Percentiles rank a stretch among this genome's conserved stretches.
These are phyloP conservation scores for Ogataea saltuana DNA, from an alignment of 805 yeast genomes.

Conservation along the genomic window DNA sequence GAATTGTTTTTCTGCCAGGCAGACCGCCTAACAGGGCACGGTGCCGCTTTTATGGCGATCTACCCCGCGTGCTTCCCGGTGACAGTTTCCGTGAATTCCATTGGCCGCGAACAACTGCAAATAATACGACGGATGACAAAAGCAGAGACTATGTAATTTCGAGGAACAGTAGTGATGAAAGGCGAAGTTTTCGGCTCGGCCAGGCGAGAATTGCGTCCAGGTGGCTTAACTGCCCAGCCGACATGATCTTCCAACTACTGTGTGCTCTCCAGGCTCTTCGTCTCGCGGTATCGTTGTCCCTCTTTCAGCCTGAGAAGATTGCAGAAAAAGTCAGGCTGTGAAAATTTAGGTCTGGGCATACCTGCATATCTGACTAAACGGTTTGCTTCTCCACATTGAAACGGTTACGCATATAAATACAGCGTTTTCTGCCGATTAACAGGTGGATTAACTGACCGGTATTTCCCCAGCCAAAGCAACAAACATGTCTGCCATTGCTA, in stretches of 20 bases:
- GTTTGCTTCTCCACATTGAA: conserved; percentile 1
- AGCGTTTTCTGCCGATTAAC: background rate
- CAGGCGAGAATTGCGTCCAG: no score
- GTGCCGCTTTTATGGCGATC: no score
- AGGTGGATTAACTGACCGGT: background rate
- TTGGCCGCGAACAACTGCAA: background rate
- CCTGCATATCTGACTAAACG: conserved; percentile 8
- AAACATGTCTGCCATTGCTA: conserved; percentile 2
- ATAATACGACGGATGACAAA: background rate
- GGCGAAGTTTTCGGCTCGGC: no score
- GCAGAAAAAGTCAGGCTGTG: conserved; percentile 1
- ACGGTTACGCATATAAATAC: conserved; percentile 1
- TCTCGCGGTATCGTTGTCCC: no score
- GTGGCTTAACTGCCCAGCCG: no score
- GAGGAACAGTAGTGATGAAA: no score
- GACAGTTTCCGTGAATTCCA: background rate
- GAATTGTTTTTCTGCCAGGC: no score
- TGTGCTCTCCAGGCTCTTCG: no score
- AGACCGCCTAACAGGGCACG: no score
- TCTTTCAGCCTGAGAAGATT: no score
- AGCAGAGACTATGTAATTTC: no score
- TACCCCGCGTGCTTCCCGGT: background rate
- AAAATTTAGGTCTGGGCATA: conserved; percentile 5
- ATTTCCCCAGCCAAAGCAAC: background rate
- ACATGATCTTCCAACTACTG: no score